Evolutionary conservation across 2,329 filamentous ascomycete genomes (phyloP).

Genomic region (Elsinoe arachidis): DNA sequence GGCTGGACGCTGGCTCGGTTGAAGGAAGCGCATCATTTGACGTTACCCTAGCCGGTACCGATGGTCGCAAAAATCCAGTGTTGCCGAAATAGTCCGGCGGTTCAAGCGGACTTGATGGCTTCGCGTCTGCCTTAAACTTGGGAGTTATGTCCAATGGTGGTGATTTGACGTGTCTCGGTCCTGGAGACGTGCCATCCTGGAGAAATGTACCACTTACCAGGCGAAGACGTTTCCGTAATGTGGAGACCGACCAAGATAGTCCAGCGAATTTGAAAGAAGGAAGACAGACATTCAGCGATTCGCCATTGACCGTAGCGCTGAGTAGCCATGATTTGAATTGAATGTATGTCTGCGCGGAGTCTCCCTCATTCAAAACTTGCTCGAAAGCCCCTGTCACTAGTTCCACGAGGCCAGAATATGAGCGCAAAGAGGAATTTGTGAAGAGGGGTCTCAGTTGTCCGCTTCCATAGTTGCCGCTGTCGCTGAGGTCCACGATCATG

Average conservation of each 20-base stretch:
- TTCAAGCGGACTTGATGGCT: conserved; percentile 19
- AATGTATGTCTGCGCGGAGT: conserved; percentile 41
- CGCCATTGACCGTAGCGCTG: conserved; percentile 45
- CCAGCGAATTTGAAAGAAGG: conserved; percentile 55
- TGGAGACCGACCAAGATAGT: conserved; percentile 61
- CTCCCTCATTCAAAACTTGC: conserved; percentile 29
- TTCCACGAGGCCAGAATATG: conserved; percentile 47
- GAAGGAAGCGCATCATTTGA: background rate
- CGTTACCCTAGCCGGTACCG: conserved; percentile 3
- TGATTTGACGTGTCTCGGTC: conserved; percentile 10
- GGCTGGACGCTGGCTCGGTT: conserved; percentile 11
- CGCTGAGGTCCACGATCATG: conserved; percentile 62
- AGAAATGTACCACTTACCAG: conserved; percentile 51
- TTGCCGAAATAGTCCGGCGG: conserved; percentile 37
- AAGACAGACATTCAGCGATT: conserved; percentile 45
- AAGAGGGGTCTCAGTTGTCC: conserved; percentile 56
- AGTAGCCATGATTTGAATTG: conserved; percentile 64
- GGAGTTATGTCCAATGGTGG: conserved; percentile 12
- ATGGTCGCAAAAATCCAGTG: conserved; percentile 17
- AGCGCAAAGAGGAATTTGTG: conserved; percentile 58
- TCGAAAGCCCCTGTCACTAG: conserved; percentile 42
- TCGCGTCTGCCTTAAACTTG: background rate
- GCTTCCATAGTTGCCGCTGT: conserved; percentile 46
- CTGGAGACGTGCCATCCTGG: conserved; percentile 19
- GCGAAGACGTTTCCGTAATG: conserved; percentile 58